A percentile compares a stretch with the other conserved stretches of the same genome.
These are phyloP conservation scores for Suillus americanus DNA, from an alignment of 768 basidiomycete genomes.

Conservation along the genomic window DNA sequence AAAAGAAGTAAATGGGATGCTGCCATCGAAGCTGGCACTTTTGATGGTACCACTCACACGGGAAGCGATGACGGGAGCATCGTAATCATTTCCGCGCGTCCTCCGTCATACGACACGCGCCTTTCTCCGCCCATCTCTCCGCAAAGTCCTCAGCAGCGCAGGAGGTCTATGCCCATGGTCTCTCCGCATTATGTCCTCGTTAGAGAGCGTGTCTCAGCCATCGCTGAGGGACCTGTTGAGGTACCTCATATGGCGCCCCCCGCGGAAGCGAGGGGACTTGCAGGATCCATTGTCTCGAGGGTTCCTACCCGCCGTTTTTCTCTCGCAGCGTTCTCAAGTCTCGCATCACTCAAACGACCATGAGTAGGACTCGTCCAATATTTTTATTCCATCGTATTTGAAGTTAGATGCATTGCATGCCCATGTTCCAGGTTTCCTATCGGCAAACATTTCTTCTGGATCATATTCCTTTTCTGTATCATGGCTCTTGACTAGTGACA, in stretches of 20 bases:
- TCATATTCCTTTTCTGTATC: not conserved
- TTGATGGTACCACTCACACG: constrained; percentile 19
- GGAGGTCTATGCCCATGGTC: constrained; percentile 16
- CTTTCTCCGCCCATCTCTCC: constrained; percentile 9
- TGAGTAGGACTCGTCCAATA: not conserved
- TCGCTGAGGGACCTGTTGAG: constrained; percentile 2
- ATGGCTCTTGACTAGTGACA: not conserved
- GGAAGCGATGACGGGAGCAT: constrained; percentile 33
- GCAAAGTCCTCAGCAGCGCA: constrained; percentile 4
- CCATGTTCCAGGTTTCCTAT: not conserved
- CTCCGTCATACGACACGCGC: constrained; percentile 24
- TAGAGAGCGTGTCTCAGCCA: constrained; percentile 14
- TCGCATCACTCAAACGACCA: not conserved
- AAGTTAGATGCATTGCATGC: not conserved
- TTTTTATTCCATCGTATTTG: not conserved
- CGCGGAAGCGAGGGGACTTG: constrained; percentile 16
- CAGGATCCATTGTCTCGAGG: constrained; percentile 7
- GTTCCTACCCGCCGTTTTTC: constrained; percentile 30
- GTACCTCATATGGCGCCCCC: constrained; percentile 11
- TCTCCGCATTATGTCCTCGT: constrained; percentile 26
- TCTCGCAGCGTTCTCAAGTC: constrained; percentile 28
- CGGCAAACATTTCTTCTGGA: not conserved
- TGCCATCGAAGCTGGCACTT: constrained; percentile 22
- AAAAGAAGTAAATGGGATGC: constrained; percentile 11
- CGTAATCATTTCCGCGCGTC: constrained; percentile 29